A percentile compares a stretch with the other conserved stretches of the same genome.
Conservation (phyloP, 257 asterid species). For the Petunia secreta region DNA sequence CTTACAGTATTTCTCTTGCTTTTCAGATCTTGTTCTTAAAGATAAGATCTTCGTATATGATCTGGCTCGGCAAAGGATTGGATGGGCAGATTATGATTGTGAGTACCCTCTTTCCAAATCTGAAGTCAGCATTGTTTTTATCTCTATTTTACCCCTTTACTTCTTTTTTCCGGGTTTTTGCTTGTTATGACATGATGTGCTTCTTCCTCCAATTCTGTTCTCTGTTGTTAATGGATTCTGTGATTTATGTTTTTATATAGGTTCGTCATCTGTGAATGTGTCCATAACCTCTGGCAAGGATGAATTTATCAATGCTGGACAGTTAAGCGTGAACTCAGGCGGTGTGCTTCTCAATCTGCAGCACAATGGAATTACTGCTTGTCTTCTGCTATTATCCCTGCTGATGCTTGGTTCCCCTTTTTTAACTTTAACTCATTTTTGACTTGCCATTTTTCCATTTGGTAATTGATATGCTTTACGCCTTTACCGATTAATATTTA, state of each 20-base stretch:
- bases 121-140: background rate
- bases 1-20: slow-evolving; percentile 29
- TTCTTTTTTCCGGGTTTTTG: background rate
- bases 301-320: slow-evolving; percentile 68
- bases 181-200: background rate
- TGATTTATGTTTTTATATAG: slow-evolving; percentile 39
- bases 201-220: background rate
- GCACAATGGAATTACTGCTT: background rate
- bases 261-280: slow-evolving; percentile 83
- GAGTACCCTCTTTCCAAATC: slow-evolving; percentile 29
- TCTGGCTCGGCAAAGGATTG: slow-evolving; percentile 57
- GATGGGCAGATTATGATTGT: slow-evolving; percentile 73
- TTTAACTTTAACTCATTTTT: slow-evolving; percentile 22
- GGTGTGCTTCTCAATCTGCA: slow-evolving; percentile 25
- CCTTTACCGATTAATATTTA: background rate
- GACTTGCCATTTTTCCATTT: slow-evolving; percentile 1
- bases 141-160: background rate
- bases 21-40: slow-evolving; percentile 63
- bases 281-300: slow-evolving; percentile 78
- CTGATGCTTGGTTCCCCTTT: slow-evolving; percentile 41
- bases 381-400: slow-evolving; percentile 24
- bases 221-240: background rate
- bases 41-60: slow-evolving; percentile 71
- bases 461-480: background rate
- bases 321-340: slow-evolving; percentile 59